phyloP scores from a whole-genome alignment of 2,329 filamentous ascomycete species.

The Onygenales sp. region DNA sequence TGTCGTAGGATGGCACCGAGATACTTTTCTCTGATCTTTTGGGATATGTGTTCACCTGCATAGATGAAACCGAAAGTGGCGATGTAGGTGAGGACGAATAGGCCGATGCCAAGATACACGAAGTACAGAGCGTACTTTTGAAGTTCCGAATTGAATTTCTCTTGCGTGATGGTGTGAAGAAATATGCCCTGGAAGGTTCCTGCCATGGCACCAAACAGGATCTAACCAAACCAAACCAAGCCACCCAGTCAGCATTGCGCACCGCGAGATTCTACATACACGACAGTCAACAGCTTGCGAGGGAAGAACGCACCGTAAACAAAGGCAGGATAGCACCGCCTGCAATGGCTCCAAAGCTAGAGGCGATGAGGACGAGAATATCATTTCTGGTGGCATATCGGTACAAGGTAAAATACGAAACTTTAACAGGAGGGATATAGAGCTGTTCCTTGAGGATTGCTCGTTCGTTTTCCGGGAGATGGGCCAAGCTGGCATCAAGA shows the following conservation, averaged over 20 bases:
- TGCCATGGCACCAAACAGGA: conserved; percentile 67
- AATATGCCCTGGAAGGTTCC: conserved; percentile 61
- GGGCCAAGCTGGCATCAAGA: conserved; percentile 45
- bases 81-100: conserved; percentile 69
- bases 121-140: conserved; percentile 66
- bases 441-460: conserved; percentile 60
- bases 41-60: conserved; percentile 67
- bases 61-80: conserved; percentile 86
- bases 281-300: too few species aligned
- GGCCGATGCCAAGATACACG: conserved; percentile 71
- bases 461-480: conserved; percentile 57
- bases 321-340: conserved; percentile 67
- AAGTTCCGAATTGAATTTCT: conserved; percentile 53
- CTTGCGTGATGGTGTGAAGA: conserved; percentile 35
- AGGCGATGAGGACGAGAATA: conserved; percentile 52
- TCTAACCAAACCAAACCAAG: conserved; percentile 16
- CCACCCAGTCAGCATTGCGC: too few species aligned
- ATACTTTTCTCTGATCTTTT: conserved; percentile 74
- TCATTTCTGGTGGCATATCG: conserved; percentile 62
- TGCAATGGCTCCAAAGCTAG: conserved; percentile 56
- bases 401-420: conserved; percentile 57
- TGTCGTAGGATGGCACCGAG: conserved; percentile 74
- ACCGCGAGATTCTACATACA: too few species aligned
- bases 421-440: conserved; percentile 52
- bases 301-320: conserved; percentile 52